Base-by-base conservation (phyloP, 371 early-diverging fungal species). In the Mortierella sp. region DNA sequence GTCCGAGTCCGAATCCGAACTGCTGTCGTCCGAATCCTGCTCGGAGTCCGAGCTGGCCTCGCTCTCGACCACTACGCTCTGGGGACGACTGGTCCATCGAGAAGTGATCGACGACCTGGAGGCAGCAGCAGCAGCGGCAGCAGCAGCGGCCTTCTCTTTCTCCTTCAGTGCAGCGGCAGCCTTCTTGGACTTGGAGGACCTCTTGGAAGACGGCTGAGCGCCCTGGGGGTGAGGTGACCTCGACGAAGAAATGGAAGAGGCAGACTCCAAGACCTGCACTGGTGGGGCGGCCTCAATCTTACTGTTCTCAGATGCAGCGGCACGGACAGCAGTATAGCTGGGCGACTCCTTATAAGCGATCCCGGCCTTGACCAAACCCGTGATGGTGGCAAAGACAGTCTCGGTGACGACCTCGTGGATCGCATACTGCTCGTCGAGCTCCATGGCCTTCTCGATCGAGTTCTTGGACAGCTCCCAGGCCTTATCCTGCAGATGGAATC, bases 341-440 rank as follows among this genome's bases (percentile, higher is more conserved):
- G 93, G 91, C 0, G 93, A 87, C 76, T 93, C 92, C 56, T 91
- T 88, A 72, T 93, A 93, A 2, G 94, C 93, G 41, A 93, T 83
- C 7, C 91, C 91, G 24, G 93, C 94, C 81, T 91, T 92, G 76
- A 92, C 88, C 65, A 92, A 78, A 4, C 93, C 92, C 18, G 91
- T 87, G 55, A 89, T 70, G 0, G 89, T 87, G 0, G 93, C 91
- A 51, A 91, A 91, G 27, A 93, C 70, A 29, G 89, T 89, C 24
- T 88, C 89, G 2, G 90, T 88, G 4, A 92, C 89, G 74, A 88
- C 89, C 76, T 92, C 91, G 76, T 93, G 93, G 49, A 93, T 85
- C 32, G 92, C 90, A 82, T 90, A 93, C 65, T 90, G 90, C 68
- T 91, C 89, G 63, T 93, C 93, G 12, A 93, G 78, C 71, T 92